Percentiles rank a stretch among this genome's conserved stretches.
Conservation (phyloP, 345 rosid species). For the Microthlaspi erraticum region DNA sequence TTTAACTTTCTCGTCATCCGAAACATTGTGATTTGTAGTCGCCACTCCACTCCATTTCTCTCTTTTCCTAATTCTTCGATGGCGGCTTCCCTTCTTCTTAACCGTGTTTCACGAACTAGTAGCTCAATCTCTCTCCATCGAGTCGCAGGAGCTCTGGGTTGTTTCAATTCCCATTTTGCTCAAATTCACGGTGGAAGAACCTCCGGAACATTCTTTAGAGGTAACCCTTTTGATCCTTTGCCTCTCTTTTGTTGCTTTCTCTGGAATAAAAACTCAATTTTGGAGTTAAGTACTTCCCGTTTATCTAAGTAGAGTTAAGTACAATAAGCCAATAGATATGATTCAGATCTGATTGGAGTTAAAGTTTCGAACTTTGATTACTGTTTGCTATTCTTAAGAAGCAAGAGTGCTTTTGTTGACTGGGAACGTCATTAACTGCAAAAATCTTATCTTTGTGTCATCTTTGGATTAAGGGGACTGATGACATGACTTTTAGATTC, state of each 20-base stretch:
- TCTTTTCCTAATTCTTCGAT: slow-evolving; percentile 22
- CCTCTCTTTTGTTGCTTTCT: not conserved
- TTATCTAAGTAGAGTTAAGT: not conserved
- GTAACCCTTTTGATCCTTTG: slow-evolving; percentile 41
- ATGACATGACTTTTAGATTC: slow-evolving; percentile 6
- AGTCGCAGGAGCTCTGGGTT: slow-evolving; percentile 43
- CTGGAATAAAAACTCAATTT: not conserved
- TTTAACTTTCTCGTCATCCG: not conserved
- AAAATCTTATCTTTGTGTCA: slow-evolving; percentile 8
- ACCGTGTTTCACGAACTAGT: slow-evolving; percentile 30
- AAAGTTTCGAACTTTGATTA: slow-evolving; percentile 5
- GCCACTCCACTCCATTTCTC: not conserved
- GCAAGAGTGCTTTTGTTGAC: not conserved
- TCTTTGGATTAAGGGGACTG: not conserved
- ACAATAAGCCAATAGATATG: not conserved
- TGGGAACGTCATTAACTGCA: not conserved
- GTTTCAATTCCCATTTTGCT: slow-evolving; percentile 42
- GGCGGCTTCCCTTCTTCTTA: slow-evolving; percentile 34
- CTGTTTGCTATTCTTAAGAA: not conserved
- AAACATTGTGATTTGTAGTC: not conserved
- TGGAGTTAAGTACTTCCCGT: too few relatives aligned
- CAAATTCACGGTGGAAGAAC: slow-evolving; percentile 31
- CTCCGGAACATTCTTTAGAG: slow-evolving; percentile 48
- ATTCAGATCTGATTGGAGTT: slow-evolving; percentile 15
- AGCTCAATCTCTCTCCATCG: slow-evolving; percentile 34